Evolutionary conservation across 306 rosid genomes (phyloP), one percentile per base, ranked within the genome.

Genomic region (Trifolium subterraneum): DNA sequence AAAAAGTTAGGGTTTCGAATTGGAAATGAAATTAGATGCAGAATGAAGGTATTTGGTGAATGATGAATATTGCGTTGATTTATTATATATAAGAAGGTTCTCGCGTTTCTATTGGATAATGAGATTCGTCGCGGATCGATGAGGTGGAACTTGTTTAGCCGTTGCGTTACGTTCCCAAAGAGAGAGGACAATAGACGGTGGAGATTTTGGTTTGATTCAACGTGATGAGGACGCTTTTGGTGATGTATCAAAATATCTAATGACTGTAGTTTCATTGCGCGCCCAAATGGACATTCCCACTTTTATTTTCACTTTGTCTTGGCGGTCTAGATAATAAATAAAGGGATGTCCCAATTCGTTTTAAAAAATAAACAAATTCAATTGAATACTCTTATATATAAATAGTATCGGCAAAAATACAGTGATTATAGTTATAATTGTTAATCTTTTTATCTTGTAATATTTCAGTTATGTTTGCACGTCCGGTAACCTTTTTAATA

Each of bases 21-120:
- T 51, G 22, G 58, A 2, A 51, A 16, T 51, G 16, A 7, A 15
- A 15, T 15, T 14, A 7, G 52, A 47, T 5, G 61, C 61, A 54
- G 61, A 54, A 2, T 58, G 18, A 25, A 23, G 5, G 1, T 3
- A 0, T 16, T 58, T 39, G 14, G 6, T 60, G 42, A 31, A 12
- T 13, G 3, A 6, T 16, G 22, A 7, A 8, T 7, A 18, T 38
- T 1, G 68, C 1, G 10, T 18, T 23, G 27, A 10, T 10, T 10
- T 0, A 15, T 86, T 1, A 15, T 86, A 80, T 77, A 81, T 65
- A 68, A 51, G 44, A 63, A 2, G 8, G 12, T 15, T 15, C 7
- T 45, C 47, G 18, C 10, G n/a, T 3, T 70, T 7, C 45, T 8
- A 86, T 81, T 86, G 72, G 83, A 1, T 12, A 0, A 0, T 2